Conservation (phyloP, 129 eudicot genomes). For the Erigeron canadensis region DNA sequence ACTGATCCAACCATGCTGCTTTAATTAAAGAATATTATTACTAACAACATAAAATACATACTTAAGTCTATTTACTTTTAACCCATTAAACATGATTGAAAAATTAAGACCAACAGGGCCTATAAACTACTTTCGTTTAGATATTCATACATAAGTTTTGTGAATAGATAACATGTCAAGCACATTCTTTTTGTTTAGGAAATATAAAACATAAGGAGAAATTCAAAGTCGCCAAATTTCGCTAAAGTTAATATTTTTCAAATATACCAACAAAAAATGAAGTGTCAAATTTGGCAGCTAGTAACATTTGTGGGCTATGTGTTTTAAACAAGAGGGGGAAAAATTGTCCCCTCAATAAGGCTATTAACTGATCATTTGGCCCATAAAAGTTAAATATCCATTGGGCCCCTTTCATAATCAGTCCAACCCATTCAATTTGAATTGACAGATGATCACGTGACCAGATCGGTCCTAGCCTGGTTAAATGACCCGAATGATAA, state of each 20-base stretch:
- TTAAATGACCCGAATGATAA: neutral
- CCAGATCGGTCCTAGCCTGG: constrained; percentile 2
- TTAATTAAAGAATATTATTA: too few species aligned
- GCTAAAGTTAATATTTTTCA: neutral
- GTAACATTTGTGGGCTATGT: constrained; percentile 2
- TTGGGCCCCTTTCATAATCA: constrained; percentile 4
- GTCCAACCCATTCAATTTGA: constrained; percentile 4
- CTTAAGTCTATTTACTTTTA: too few species aligned
- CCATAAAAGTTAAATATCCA: constrained; percentile 9
- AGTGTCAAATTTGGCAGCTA: neutral
- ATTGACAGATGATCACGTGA: constrained; percentile 27
- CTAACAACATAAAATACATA: too few species aligned
- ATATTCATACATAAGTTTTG: too few species aligned
- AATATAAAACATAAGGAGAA: neutral
- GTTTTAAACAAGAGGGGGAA: constrained; percentile 23
- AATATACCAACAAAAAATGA: neutral
- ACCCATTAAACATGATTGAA: too few species aligned
- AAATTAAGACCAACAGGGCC: too few species aligned
- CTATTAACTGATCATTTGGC: constrained; percentile 8
- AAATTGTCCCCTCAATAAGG: constrained; percentile 29
- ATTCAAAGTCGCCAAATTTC: neutral
- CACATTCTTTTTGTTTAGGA: too few species aligned
- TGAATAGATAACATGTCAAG: too few species aligned
- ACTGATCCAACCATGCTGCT: too few species aligned
- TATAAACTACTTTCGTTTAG: too few species aligned